Evolutionary conservation across 768 basidiomycete genomes (phyloP), one percentile per base, ranked within the genome.

Genomic region (Rickenella mellea): DNA sequence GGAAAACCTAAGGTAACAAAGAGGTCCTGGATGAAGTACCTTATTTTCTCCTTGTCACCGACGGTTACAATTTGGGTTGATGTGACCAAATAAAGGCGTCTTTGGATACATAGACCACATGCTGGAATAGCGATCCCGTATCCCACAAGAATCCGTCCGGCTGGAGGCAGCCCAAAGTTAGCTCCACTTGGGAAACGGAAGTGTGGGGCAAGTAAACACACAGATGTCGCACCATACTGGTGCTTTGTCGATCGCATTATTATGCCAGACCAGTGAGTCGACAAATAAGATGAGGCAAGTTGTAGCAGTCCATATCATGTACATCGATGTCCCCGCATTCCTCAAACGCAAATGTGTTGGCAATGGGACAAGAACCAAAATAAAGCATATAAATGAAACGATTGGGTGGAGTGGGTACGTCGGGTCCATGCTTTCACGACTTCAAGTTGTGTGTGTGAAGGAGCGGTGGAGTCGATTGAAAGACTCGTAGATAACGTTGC

Each of bases 341-440:
- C 50, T n/a, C n/a, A n/a, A n/a, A n/a, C n/a, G n/a, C n/a, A 80
- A 58, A 48, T 80, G 78, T 69, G 71, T 73, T 1, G 73, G 68
- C 4, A 73, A 52, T 15, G 80, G 76, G 7, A 76, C 41, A 27
- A 76, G 48, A 11, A 64, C 53, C 0, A 70, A 44, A 20, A 73
- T 21, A 42, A 66, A 63, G 25, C 58, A 57, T 12, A 67, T 28
- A 55, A 73, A 61, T 12, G 70, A 48, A 40, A 67, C 46, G 12
- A 66, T 49, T 12, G 69, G 49, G 40, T 54, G 64, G 12, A 59
- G 44, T 24, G 62, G 59, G 46, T 58, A 65, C 19, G 46, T 46
- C 7, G 46, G 48, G 30, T 56, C 52, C 33, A 36, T 36, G 15
- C n/a, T n/a, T n/a, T n/a, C n/a, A n/a, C n/a, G n/a, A n/a, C n/a